Conservation (phyloP, 352 stramenopile genomes). For the Phytophthora rubi region DNA sequence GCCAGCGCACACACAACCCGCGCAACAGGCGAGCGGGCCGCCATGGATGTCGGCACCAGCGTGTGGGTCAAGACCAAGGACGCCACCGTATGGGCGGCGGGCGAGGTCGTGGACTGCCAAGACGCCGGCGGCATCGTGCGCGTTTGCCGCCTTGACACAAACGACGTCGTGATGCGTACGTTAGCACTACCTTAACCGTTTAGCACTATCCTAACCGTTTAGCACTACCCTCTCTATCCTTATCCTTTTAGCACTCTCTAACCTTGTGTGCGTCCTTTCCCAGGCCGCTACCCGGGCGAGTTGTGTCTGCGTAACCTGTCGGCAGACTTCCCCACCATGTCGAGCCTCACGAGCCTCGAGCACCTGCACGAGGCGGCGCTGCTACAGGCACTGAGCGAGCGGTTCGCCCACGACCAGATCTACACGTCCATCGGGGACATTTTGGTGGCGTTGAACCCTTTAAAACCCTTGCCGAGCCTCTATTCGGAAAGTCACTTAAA, state of each 20-base stretch:
- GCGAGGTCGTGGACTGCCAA: constrained; percentile 76
- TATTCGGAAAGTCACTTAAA: constrained; percentile 70
- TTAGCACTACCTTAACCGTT: constrained; percentile 5
- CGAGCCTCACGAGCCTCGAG: constrained; percentile 79
- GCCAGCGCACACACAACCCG: constrained; percentile 7
- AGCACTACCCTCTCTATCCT: constrained; percentile 6
- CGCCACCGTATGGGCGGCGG: constrained; percentile 66
- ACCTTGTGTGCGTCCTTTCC: neutral
- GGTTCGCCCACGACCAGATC: constrained; percentile 78
- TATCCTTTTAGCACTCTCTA: neutral
- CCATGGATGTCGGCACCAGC: constrained; percentile 84
- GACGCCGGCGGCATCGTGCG: constrained; percentile 56
- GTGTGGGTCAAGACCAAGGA: constrained; percentile 79
- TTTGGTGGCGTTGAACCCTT: constrained; percentile 84
- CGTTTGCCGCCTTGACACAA: constrained; percentile 40
- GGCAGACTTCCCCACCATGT: constrained; percentile 57
- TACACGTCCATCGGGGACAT: constrained; percentile 91
- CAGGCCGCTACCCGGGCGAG: constrained; percentile 48
- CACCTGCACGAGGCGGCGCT: constrained; percentile 87
- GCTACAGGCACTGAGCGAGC: constrained; percentile 79
- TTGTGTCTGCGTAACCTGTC: constrained; percentile 76
- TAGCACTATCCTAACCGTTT: constrained; percentile 11
- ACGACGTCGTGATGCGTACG: constrained; percentile 52
- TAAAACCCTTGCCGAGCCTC: constrained; percentile 68
- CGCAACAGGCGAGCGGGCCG: constrained; percentile 1